Evolutionary conservation across 208 protist species (phyloP).

Genomic region (Leishmania guyanensis): DNA sequence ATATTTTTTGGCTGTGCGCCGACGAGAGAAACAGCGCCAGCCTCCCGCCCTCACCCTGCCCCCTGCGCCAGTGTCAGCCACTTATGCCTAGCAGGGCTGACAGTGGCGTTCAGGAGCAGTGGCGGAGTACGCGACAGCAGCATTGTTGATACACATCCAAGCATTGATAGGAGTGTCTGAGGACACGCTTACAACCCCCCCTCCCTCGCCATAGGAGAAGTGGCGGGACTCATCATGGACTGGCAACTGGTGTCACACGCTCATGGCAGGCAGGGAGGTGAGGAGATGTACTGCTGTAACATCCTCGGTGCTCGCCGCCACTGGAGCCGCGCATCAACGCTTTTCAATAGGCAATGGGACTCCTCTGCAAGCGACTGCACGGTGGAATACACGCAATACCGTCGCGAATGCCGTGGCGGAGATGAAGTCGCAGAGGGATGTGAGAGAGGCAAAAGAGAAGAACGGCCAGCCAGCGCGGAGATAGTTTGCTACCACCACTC

Average conservation of each 20-base stretch:
- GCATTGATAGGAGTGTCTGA: neutral
- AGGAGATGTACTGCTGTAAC: neutral
- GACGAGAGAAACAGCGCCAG: neutral
- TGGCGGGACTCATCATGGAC: neutral
- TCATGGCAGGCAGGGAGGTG: neutral
- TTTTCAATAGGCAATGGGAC: slow-evolving; percentile 16
- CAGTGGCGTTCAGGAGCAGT: neutral
- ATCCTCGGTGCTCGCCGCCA: neutral
- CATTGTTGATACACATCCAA: neutral
- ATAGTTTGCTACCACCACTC: neutral
- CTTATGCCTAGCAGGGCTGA: neutral
- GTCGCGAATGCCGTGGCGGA: slow-evolving; percentile 30
- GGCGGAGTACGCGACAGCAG: neutral
- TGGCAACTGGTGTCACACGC: neutral
- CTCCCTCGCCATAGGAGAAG: neutral
- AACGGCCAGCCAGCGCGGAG: neutral
- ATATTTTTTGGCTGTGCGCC: neutral
- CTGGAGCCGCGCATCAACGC: slow-evolving; percentile 1
- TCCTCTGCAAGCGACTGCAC: neutral
- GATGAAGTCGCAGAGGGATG: slow-evolving; percentile 24
- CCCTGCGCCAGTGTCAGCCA: neutral
- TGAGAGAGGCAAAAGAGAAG: neutral
- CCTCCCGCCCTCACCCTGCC: neutral
- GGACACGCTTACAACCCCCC: neutral
- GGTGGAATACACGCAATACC: neutral